Base-by-base conservation (phyloP, 23 red algal species). In the Gracilaria caudata region DNA sequence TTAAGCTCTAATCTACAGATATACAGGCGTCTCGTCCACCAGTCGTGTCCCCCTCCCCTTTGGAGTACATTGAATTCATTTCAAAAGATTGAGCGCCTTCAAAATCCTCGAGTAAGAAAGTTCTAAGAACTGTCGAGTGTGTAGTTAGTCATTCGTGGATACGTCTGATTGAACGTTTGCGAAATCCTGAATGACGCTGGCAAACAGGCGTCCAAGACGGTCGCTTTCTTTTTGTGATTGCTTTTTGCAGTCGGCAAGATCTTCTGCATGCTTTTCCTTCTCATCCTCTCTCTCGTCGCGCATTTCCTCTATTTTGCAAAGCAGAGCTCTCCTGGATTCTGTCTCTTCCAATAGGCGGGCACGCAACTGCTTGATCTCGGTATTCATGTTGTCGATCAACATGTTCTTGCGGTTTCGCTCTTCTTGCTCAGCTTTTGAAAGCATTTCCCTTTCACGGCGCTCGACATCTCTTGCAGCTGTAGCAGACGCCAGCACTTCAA, bases 111-210 rank as follows among this genome's bases (percentile, higher is more conserved):
- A 75, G 61, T 17, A 37, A 66, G 70, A 75, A 46, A 25, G 13
- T 26, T 46, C 19, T 29, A 47, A 21, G 29, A 43, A 49, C 43
- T 75, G 4, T 72, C 70, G 38, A 75, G 77, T 60, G 16, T 33
- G 36, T 20, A 58, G 46, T 56, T 73, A 86, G 56, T 86, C 82
- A 26, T 73, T 66, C 29, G 82, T 86, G 32, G 82, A 86, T 86
- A 86, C 82, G 49, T 86, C 82, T 51, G 82, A 86, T 76, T 86
- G 85, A 19, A 49, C 85, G 38, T 77, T 89, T 14, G 72, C 85
- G 72, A 78, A 89, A 68, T 89, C 85, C 54, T 89, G 85, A 49
- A 75, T 58, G 33, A 89, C 73, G 28, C 72, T 77, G 7, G 68
- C 73, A 78, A 89, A 79, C n/a, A 89, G 38, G 41, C 72, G 68